phyloP scores from a whole-genome alignment of 208 protist genomes.

The Leishmania tropica region DNA sequence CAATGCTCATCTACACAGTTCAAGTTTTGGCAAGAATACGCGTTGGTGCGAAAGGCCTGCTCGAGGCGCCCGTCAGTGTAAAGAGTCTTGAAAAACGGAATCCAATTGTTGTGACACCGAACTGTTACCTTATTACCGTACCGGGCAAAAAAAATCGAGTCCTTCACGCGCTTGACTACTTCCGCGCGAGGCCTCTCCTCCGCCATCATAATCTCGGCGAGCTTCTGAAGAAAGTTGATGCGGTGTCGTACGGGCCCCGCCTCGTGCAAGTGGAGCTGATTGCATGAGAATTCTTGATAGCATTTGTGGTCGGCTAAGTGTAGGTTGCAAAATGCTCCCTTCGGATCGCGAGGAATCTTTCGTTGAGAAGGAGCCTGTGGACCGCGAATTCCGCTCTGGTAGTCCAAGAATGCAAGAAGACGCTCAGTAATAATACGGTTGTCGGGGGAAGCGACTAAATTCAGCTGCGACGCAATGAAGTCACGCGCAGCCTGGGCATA shows the following conservation, averaged over 20 bases:
- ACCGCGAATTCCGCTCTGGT: slow-evolving; percentile 80
- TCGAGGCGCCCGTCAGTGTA: slow-evolving; percentile 85
- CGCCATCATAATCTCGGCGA: slow-evolving; percentile 70
- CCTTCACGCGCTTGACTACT: slow-evolving; percentile 73
- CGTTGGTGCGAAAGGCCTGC: slow-evolving; percentile 76
- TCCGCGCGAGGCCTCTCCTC: slow-evolving; percentile 54
- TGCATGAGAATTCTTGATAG: slow-evolving; percentile 89
- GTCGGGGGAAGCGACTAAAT: slow-evolving; percentile 29
- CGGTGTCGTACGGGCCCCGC: slow-evolving; percentile 78
- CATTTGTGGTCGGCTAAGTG: slow-evolving; percentile 88
- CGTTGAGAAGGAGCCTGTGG: slow-evolving; percentile 79
- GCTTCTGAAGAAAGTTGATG: slow-evolving; percentile 73
- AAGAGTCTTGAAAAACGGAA: slow-evolving; percentile 90
- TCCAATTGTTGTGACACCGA: slow-evolving; percentile 72
- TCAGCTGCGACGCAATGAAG: slow-evolving; percentile 45
- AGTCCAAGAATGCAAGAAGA: slow-evolving; percentile 70
- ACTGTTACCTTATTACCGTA: slow-evolving; percentile 92
- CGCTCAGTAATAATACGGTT: slow-evolving; percentile 49
- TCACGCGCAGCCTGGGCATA: slow-evolving; percentile 63
- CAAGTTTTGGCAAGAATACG: slow-evolving; percentile 59
- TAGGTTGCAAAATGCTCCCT: slow-evolving; percentile 89
- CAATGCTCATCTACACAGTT: slow-evolving; percentile 74
- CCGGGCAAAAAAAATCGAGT: slow-evolving; percentile 87
- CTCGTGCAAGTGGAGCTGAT: slow-evolving; percentile 87
- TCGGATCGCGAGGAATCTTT: slow-evolving; percentile 82